A percentile compares a stretch with the other conserved stretches of the same genome.
These are phyloP conservation scores for Globisporangium iwayamae DNA, from an alignment of 352 stramenopile genomes.

Conservation along the genomic window DNA sequence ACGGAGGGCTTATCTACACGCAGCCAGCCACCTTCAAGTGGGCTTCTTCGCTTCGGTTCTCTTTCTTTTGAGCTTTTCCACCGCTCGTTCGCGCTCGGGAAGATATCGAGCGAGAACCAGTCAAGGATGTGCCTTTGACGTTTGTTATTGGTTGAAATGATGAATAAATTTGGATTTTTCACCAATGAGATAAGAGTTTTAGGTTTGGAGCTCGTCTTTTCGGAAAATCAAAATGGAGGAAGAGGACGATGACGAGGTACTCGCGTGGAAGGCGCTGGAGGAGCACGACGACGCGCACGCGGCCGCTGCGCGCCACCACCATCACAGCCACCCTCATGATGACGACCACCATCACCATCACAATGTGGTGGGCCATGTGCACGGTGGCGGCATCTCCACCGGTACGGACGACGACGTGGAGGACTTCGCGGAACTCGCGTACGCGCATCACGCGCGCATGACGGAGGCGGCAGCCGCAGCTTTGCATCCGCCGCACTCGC, in stretches of 20 bases:
- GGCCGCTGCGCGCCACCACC: neutral
- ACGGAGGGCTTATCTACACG: neutral
- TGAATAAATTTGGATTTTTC: constrained; percentile 9
- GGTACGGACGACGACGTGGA: constrained; percentile 28
- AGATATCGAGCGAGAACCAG: constrained; percentile 9
- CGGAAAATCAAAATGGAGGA: constrained; percentile 18
- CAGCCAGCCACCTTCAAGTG: neutral
- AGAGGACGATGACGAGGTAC: constrained; percentile 46
- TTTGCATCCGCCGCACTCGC: constrained; percentile 19
- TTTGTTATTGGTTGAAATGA: constrained; percentile 23
- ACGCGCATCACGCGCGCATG: constrained; percentile 7
- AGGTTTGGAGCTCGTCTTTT: neutral
- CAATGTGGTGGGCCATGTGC: constrained; percentile 17
- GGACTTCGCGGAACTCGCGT: constrained; percentile 31
- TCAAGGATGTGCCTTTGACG: constrained; percentile 9
- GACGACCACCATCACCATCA: neutral
- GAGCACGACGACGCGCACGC: constrained; percentile 9
- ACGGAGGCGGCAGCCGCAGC: neutral
- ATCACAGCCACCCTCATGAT: neutral
- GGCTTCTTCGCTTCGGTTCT: constrained; percentile 2
- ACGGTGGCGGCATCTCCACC: constrained; percentile 6
- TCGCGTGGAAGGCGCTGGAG: constrained; percentile 46
- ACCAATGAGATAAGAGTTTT: constrained; percentile 21
- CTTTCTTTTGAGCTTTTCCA: constrained; percentile 1
- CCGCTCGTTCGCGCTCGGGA: constrained; percentile 7